Evolutionary conservation across 2,329 filamentous ascomycete genomes (phyloP).

Genomic region (Fusarium graminum): DNA sequence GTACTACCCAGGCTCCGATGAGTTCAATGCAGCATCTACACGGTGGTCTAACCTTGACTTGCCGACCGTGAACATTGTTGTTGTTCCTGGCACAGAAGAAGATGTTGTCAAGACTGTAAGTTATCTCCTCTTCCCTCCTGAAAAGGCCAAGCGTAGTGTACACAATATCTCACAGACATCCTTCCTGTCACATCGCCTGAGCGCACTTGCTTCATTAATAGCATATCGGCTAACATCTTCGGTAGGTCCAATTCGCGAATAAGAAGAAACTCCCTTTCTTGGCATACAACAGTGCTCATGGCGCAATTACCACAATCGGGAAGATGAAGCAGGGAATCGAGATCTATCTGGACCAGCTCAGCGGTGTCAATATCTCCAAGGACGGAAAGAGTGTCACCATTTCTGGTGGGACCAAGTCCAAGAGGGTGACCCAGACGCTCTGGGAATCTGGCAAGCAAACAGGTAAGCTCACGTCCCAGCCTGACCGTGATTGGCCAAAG

Average conservation of each 20-base stretch:
- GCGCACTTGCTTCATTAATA: neutral
- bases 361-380: slow-evolving; percentile 11
- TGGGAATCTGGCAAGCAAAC: slow-evolving; percentile 45
- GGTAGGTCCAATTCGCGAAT: slow-evolving; percentile 11
- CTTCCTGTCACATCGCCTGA: neutral
- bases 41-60: slow-evolving; percentile 11
- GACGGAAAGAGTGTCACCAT: slow-evolving; percentile 14
- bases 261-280: slow-evolving; percentile 17
- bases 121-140: neutral
- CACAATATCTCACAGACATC: neutral
- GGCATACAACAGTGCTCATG: slow-evolving; percentile 10
- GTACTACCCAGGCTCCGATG: slow-evolving; percentile 10
- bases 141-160: no score
- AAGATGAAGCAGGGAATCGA: slow-evolving; percentile 16
- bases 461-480: neutral
- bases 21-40: slow-evolving; percentile 1
- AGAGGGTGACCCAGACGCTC: slow-evolving; percentile 2
- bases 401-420: slow-evolving; percentile 11
- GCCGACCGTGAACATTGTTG: slow-evolving; percentile 2
- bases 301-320: slow-evolving; percentile 8
- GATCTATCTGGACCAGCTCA: slow-evolving; percentile 20
- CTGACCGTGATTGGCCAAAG: accelerated
- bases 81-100: slow-evolving; percentile 10
- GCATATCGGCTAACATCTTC: neutral
- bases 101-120: slow-evolving; percentile 12